These are phyloP conservation scores for Chaetomium olivaceum DNA, from an alignment of 2,329 filamentous ascomycete species.

Conservation along the genomic window DNA sequence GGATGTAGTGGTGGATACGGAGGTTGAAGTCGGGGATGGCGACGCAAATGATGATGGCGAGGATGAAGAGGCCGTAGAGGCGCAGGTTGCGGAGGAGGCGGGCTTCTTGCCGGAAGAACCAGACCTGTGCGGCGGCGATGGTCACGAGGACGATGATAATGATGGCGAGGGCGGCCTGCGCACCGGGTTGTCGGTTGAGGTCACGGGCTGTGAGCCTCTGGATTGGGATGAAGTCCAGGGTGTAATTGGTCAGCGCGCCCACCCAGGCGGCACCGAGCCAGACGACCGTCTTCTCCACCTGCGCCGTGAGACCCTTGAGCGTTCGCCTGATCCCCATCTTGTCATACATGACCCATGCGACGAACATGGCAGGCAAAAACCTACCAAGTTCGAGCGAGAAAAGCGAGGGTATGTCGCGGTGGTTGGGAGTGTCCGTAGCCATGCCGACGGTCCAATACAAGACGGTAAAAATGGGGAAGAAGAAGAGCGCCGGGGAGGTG, in stretches of 20 bases:
- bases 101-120: constrained; percentile 82
- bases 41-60: constrained; percentile 68
- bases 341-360: constrained; percentile 82
- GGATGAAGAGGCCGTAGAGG: constrained; percentile 70
- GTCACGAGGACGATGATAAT: constrained; percentile 70
- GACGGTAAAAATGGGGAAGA: constrained; percentile 77
- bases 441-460: constrained; percentile 89
- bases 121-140: constrained; percentile 75
- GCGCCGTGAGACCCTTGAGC: constrained; percentile 71
- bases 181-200: constrained; percentile 84
- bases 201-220: constrained; percentile 89
- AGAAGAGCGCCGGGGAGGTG: constrained; percentile 75
- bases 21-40: constrained; percentile 75
- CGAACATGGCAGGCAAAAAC: constrained; percentile 84
- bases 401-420: constrained; percentile 66
- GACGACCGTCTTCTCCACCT: constrained; percentile 84
- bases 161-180: constrained; percentile 75
- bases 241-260: constrained; percentile 90
- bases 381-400: constrained; percentile 78
- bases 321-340: constrained; percentile 76
- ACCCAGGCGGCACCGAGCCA: constrained; percentile 92
- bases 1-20: constrained; percentile 92
- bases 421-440: constrained; percentile 79
- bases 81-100: constrained; percentile 75
- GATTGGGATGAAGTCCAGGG: constrained; percentile 91